A percentile compares a stretch with the other conserved stretches of the same genome.
phyloP scores from a whole-genome alignment of 371 early-diverging fungal species.

The Apophysomyces elegans region DNA sequence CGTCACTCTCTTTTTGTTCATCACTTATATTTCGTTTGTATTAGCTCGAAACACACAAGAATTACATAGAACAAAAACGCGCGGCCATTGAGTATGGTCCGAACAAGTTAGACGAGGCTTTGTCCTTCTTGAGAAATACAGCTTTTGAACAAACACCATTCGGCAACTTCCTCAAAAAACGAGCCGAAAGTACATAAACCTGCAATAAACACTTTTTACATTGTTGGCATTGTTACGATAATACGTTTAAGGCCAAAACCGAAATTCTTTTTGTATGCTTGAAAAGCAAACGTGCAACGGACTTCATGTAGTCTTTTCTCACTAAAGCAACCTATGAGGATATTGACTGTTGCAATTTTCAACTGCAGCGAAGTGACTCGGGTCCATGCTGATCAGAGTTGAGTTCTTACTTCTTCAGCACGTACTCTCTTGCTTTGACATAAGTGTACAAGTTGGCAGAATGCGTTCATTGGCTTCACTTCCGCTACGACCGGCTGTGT shows the following conservation, averaged over 20 bases:
- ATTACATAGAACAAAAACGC: conserved; percentile 77
- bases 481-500: conserved; percentile 35
- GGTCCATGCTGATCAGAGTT: not conserved
- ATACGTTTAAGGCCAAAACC: no score
- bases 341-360: no score
- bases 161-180: conserved; percentile 58
- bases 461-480: conserved; percentile 26
- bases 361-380: no score
- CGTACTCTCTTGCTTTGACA: conserved; percentile 3
- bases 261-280: no score
- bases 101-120: conserved; percentile 66
- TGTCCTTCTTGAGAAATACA: conserved; percentile 58
- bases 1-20: not conserved
- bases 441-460: conserved; percentile 18
- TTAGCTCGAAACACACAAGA: conserved; percentile 75
- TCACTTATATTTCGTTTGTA: not conserved
- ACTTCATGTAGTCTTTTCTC: no score
- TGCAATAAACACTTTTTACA: not conserved
- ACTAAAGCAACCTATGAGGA: no score
- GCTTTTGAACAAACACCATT: conserved; percentile 63
- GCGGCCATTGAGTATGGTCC: conserved; percentile 79
- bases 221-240: not conserved
- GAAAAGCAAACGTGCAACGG: no score
- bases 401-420: not conserved
- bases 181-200: conserved; percentile 11